phyloP scores from a whole-genome alignment of 1,139 yeast species.

The Geotrichum klebahnii region DNA sequence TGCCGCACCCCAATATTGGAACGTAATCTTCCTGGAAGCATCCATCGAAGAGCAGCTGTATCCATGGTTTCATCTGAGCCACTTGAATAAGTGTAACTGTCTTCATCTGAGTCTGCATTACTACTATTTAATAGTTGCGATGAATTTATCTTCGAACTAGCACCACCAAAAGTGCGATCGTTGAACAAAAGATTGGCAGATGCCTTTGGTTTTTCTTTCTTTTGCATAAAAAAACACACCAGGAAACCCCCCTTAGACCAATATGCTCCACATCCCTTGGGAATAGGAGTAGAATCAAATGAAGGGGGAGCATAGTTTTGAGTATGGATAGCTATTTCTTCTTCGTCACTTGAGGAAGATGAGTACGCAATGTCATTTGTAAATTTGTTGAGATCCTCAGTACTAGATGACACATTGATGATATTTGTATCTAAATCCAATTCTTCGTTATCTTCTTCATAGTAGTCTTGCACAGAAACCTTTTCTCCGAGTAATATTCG shows the following conservation, averaged over 20 bases:
- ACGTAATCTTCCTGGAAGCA: constrained; percentile 10
- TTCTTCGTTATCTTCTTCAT: constrained; percentile 41
- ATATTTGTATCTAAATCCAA: constrained; percentile 26
- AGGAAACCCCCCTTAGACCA: constrained; percentile 79
- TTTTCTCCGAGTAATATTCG: constrained; percentile 79
- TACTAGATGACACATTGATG: neutral
- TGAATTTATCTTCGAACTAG: neutral
- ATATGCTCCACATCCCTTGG: constrained; percentile 88
- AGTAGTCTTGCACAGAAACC: constrained; percentile 47
- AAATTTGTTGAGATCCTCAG: neutral
- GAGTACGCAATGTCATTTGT: constrained; percentile 22
- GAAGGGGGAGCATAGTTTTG: neutral
- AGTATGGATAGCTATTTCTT: constrained; percentile 24
- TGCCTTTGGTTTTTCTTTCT: constrained; percentile 27
- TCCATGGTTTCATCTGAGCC: constrained; percentile 18
- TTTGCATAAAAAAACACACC: constrained; percentile 77
- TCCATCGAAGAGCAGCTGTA: constrained; percentile 14
- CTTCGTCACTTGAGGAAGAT: constrained; percentile 31
- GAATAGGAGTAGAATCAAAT: constrained; percentile 59
- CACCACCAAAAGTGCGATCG: constrained; percentile 3
- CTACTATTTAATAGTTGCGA: constrained; percentile 12
- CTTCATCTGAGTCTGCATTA: constrained; percentile 18
- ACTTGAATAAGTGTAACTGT: constrained; percentile 10
- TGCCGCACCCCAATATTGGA: constrained; percentile 13
- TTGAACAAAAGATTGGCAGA: neutral